Evolutionary conservation across 2,329 filamentous ascomycete species (phyloP).

Genomic region (Fusarium denticulatum): DNA sequence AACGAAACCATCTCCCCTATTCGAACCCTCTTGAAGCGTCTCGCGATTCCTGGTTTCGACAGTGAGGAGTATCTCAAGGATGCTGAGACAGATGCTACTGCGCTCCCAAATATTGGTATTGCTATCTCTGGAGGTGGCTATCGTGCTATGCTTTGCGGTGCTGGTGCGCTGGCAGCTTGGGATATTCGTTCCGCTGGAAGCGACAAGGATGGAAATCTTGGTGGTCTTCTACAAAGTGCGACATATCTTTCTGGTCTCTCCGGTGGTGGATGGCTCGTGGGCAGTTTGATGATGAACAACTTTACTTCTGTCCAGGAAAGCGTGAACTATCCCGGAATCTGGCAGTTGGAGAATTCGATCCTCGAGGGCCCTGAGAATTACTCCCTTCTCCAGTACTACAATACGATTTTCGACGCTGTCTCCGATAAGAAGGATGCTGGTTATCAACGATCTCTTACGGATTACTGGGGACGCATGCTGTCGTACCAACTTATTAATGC

Average conservation of each 20-base stretch:
- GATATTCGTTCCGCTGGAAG: conserved; percentile 72
- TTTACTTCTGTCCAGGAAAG: conserved; percentile 69
- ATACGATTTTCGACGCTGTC: conserved; percentile 49
- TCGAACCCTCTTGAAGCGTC: conserved; percentile 74
- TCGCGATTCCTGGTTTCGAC: conserved; percentile 82
- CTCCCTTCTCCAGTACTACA: conserved; percentile 53
- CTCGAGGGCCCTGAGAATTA: conserved; percentile 52
- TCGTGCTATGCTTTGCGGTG: conserved; percentile 85
- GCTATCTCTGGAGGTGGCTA: conserved; percentile 88
- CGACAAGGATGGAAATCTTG: conserved; percentile 69
- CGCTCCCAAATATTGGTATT: conserved; percentile 71
- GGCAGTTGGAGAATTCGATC: conserved; percentile 56
- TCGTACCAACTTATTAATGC: conserved; percentile 86
- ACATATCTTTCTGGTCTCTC: conserved; percentile 86
- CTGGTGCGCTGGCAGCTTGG: conserved; percentile 81
- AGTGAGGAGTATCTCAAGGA: conserved; percentile 72
- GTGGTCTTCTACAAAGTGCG: conserved; percentile 81
- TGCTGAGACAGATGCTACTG: conserved; percentile 44
- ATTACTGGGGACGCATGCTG: conserved; percentile 90
- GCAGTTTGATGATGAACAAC: conserved; percentile 86
- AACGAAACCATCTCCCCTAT: conserved; percentile 80
- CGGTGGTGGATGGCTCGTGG: conserved; percentile 85
- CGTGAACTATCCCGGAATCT: conserved; percentile 50
- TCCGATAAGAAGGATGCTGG: conserved; percentile 52
- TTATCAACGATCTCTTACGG: conserved; percentile 75